Evolutionary conservation across 2,329 filamentous ascomycete species (phyloP), one percentile per base, ranked within the genome.

Genomic region (Cladophialophora yegresii): DNA sequence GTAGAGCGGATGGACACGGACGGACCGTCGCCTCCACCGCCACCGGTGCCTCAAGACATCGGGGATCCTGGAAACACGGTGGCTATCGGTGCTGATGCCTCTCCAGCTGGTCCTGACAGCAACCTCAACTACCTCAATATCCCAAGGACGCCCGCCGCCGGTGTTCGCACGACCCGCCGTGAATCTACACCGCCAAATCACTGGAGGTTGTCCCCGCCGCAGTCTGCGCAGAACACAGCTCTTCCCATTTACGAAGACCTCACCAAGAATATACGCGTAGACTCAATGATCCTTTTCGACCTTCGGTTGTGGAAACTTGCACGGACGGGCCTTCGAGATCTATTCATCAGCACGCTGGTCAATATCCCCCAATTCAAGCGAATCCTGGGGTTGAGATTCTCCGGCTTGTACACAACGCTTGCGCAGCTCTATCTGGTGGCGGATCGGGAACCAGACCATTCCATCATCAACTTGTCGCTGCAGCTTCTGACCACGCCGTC

Each of bases 401-500:
- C 96, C 59, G 93, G 92, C 0, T 83, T 99, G 2, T 99, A 99
- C 77, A 98, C 95, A 1, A 91, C 90, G 2, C 80, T 99, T 54
- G 93, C 95, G 4, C 93, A 99, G 75, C 82, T 99, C 3, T 99
- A 98, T 75, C 85, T 99, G 32, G 95, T 99, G 69, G 93, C 93
- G 13, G 95, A 99, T 74, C 85, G 95, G 68, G 95, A 99, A 75
- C 95, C 95, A 2, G 95, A 99, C 73, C 93, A 98, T 77, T 98
- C 93, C 10, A 98, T 99, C 74, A 96, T 99, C 81, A 97, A 97
- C 74, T 85, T 99, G 43, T 98, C 93, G 4, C 81, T 98, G 32
- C 95, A 99, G 75, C 96, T 99, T 86, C 82, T 99, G 67, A 99
- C 95, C 0, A 97, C 95, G 0, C 93, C 95, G 1, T 96, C 93